phyloP scores from a whole-genome alignment of 495 filamentous ascomycete species.

The Daldinia childiae region DNA sequence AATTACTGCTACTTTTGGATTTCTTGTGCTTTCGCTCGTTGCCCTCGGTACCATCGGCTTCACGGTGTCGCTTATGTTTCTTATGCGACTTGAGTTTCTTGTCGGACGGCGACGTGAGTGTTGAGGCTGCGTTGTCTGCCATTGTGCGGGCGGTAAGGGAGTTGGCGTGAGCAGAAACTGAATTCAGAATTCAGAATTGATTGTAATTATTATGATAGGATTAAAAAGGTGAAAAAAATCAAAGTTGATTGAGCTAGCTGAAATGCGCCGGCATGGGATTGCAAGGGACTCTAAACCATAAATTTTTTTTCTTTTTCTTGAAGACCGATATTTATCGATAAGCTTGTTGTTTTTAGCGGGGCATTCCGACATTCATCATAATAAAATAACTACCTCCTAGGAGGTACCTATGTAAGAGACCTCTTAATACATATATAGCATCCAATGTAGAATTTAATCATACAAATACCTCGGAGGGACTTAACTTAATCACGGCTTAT shows the following conservation, averaged over 20 bases:
- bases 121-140: slow-evolving; percentile 14
- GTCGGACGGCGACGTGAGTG: slow-evolving; percentile 20
- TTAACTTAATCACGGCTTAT: no score
- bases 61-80: slow-evolving; percentile 55
- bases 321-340: slow-evolving; percentile 24
- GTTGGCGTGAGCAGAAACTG: not conserved
- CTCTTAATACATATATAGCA: not conserved
- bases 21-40: slow-evolving; percentile 54
- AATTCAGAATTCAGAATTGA: not conserved
- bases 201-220: not conserved
- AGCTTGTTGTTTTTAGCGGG: not conserved
- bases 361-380: not conserved
- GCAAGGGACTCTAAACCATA: slow-evolving; percentile 6
- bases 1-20: slow-evolving; percentile 47
- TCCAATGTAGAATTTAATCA: no score
- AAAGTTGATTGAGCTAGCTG: not conserved
- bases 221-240: not conserved
- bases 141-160: not conserved
- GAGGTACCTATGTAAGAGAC: no score
- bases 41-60: slow-evolving; percentile 47
- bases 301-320: slow-evolving; percentile 18
- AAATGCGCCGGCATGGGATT: slow-evolving; percentile 7
- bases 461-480: no score
- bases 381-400: no score
- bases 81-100: slow-evolving; percentile 53